Evolutionary conservation across 768 basidiomycete genomes (phyloP), one percentile per base, ranked within the genome.

Genomic region (Amanita exitialis): DNA sequence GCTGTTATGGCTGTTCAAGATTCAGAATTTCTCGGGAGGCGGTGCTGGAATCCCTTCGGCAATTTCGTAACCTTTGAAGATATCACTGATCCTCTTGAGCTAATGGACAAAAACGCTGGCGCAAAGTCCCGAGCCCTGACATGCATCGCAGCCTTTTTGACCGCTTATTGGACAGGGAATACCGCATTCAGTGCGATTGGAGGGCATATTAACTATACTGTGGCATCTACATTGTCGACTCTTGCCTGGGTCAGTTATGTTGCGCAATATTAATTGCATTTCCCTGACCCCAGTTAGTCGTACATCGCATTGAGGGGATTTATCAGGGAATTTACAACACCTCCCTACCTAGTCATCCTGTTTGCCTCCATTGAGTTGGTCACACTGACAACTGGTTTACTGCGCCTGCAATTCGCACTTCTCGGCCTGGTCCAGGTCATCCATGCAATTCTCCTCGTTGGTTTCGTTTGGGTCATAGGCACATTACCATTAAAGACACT

Each of bases 11-110:
- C 53, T 23, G 37, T 69, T 41, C 56, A 51, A 13, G 42, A 60
- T 15, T 66, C 72, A 28, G 67, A 62, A 54, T 25, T 52, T 23
- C 27, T 69, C 1, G 53, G 49, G 32, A 4, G 4, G 32, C 51
- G 38, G 21, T 27, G 70, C 21, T 58, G 62, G 42, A 59, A 64
- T 23, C 80, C 79, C 1, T 79, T 80, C 56, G 60, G 63, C 18
- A 74, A 75, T 61, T 83, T 82, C 56, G 59, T 83, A 48, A 66
- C 67, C 8, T 61, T 74, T 9, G 69, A 75, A 46, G 79, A 81
- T 60, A 61, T 82, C n/a, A 65, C 66, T 35, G 73, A 72, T 42
- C 62, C 72, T 16, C 62, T 64, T 16, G 65, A 68, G 47, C 51
- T 51, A 32, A 56, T 63, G 36, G 57, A 57, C 27, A 56, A 55